Base-by-base conservation (phyloP, 345 rosid genomes). In the Sisymbrium altissimum region DNA sequence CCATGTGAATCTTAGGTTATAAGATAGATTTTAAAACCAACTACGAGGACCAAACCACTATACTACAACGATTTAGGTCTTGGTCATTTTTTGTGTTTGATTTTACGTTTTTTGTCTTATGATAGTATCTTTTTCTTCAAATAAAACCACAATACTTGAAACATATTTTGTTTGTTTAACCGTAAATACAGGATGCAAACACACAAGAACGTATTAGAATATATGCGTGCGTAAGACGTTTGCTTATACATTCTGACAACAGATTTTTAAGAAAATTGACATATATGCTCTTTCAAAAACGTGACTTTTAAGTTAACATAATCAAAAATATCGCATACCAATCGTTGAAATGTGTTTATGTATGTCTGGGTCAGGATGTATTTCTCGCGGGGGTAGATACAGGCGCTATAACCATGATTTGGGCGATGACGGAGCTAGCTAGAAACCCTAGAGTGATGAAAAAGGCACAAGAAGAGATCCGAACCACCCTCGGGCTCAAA, bases 401-500 rank as follows among this genome's bases (percentile, higher is more conserved):
- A 44, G 70, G 55, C 2, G 70, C 70, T 27, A 46, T 65, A 29
- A 30, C 70, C 9, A 45, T 65, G 70, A 65, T 46, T 11, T 65
- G 70, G 69, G 69, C 69, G 40, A 64, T 64, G 69, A 48, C 69
- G 0, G 70, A 65, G 52, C 70, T 65, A 6, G 70, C 40, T 30
- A 65, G 57, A 33, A 65, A 49, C 55, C 70, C 70, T 65, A 33
- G n/a, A 46, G 70, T 65, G 57, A 45, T 65, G 70, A 65, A 17
- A 41, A 61, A 23, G 66, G 66, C 49, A 64, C 68, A 64, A 64
- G 68, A 64, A 27, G 69, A 64, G 56, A 53, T 67, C n/a, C 18
- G 71, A 67, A 52, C 33, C 19, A 30, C 58, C 18, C 36, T 67
- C 6, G 71, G 71, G 21, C 17, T 2, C 46, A 50, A 50, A 32